Evolutionary conservation across 2,329 filamentous ascomycete species (phyloP).

Genomic region (Neodidymelliopsis sp.): DNA sequence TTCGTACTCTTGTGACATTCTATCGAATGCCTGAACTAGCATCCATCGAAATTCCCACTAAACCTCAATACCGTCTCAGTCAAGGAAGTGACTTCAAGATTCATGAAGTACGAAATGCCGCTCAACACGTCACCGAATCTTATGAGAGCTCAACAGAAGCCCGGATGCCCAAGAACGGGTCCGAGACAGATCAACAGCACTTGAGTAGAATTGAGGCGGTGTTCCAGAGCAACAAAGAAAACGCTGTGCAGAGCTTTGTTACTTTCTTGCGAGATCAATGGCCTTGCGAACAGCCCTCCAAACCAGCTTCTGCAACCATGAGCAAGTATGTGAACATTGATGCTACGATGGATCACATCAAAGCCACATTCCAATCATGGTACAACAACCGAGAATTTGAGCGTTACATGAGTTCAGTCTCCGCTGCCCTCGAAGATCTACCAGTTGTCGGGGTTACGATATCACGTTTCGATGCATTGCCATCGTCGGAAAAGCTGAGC

Average conservation of each 20-base stretch:
- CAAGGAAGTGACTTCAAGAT: constrained; percentile 16
- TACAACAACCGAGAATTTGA: constrained; percentile 52
- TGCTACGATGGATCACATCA: constrained; percentile 27
- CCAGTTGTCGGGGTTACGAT: not conserved
- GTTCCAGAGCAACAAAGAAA: constrained; percentile 11
- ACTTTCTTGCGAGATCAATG: constrained; percentile 28
- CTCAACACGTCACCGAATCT: not conserved
- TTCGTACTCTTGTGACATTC: constrained; percentile 35
- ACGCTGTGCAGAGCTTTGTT: constrained; percentile 22
- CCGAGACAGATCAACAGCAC: constrained; percentile 23
- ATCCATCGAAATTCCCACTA: constrained; percentile 17
- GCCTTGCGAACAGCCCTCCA: constrained; percentile 20
- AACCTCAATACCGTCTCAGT: constrained; percentile 6
- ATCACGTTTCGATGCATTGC: not conserved
- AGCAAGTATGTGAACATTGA: constrained; percentile 23
- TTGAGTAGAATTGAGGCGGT: constrained; percentile 9
- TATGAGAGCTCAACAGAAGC: constrained; percentile 25
- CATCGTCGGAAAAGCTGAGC: not conserved
- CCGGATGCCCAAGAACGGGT: constrained; percentile 12
- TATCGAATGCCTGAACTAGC: constrained; percentile 18
- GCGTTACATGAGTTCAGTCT: constrained; percentile 32
- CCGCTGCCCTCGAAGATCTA: constrained; percentile 19
- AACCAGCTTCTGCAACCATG: constrained; percentile 8
- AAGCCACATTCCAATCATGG: constrained; percentile 25
- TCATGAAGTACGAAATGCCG: constrained; percentile 1